These are phyloP conservation scores for Metschnikowia matae DNA, from an alignment of 805 yeast genomes.

Conservation along the genomic window DNA sequence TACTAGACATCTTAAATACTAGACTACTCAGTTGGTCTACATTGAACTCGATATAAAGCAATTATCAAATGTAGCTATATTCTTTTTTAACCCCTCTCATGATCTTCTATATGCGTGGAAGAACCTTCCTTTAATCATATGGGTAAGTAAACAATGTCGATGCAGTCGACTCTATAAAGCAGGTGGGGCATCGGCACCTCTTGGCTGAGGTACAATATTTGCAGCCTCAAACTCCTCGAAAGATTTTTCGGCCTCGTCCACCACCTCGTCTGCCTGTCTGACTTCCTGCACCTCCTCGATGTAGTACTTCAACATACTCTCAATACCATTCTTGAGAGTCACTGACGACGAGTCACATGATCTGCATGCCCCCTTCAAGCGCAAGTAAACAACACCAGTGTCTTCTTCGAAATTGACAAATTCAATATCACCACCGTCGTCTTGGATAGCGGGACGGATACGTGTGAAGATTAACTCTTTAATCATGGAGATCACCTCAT, in stretches of 20 bases:
- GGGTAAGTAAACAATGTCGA: neutral
- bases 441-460: conserved; percentile 70
- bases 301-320: conserved; percentile 65
- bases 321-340: conserved; percentile 65
- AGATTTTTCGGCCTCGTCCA: conserved; percentile 13
- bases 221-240: conserved; percentile 22
- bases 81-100: too few species aligned
- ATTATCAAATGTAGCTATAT: too few species aligned
- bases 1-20: too few species aligned
- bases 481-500: conserved; percentile 62
- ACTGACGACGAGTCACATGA: conserved; percentile 67
- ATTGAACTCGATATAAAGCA: too few species aligned
- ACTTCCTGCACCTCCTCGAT: conserved; percentile 64
- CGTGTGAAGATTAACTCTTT: conserved; percentile 67
- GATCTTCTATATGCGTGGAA: conserved; percentile 1
- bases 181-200: conserved; percentile 22
- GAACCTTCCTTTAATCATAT: neutral
- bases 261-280: conserved; percentile 44
- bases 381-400: conserved; percentile 54
- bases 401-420: conserved; percentile 54
- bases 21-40: too few species aligned
- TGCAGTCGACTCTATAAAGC: conserved; percentile 7
- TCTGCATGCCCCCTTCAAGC: conserved; percentile 66
- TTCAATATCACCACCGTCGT: conserved; percentile 73
- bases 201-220: conserved; percentile 22